Evolutionary conservation across 2,329 filamentous ascomycete species (phyloP), one percentile per base, ranked within the genome.

Genomic region (Didymella keratinophila): DNA sequence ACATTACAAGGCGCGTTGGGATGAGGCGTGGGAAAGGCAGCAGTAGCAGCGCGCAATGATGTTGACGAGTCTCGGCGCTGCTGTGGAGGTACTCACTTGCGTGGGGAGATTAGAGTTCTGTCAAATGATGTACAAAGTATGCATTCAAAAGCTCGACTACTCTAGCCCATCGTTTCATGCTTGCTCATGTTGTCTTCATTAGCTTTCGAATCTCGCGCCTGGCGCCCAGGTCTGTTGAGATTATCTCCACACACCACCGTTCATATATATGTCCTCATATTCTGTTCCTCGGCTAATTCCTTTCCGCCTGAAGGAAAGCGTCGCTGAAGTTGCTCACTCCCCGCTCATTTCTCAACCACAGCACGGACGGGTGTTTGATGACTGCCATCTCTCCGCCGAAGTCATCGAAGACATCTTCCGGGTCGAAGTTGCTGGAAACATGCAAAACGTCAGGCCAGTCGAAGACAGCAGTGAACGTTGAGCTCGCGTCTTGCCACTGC

Each of bases 11-110:
- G 28, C 12, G 2, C 44, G 39, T 9, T 58, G 56, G 56, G 51
- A 54, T 18, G 45, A 46, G 4, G 50, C 49, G 10, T 58, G 56
- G 56, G 50, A 27, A 20, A 32, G 27, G 20, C 21, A 39, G 27
- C 23, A 36, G 25, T 58, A 32, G 39, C 20, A 4, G 18, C 18
- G n/a, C 10, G 36, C 18, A 11, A 20, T 7, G 3, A 7, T 25
- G 23, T 25, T 25, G 23, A 39, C 3, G 16, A 18, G 10, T 20
- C 39, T 25, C 16, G 32, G 16, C 32, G 4, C 2, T n/a, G 16
- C 16, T 14, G 14, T 3, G 16, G 32, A 36, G 32, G 16, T 11
- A 36, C 16, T 6, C 32, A 18, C 14, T 3, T n/a, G 32, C 16
- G 18, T 11, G 14, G 18, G 5, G 16, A n/a, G 1, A 18, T n/a